Evolutionary conservation across 768 basidiomycete genomes (phyloP), one percentile per base, ranked within the genome.

Genomic region (Daedaleopsis nitida): DNA sequence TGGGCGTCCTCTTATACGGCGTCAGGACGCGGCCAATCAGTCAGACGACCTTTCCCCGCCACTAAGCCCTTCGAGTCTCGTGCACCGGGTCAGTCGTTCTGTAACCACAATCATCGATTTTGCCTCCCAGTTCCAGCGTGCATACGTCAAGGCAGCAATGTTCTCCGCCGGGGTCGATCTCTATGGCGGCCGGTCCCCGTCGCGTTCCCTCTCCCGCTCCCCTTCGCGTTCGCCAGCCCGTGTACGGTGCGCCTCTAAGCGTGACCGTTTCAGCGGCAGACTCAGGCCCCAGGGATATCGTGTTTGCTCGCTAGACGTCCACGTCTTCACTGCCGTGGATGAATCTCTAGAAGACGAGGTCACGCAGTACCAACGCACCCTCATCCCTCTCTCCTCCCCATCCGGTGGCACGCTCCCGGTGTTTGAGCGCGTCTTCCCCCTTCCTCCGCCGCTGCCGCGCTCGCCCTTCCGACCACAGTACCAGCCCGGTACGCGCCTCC

Each of bases 51-150:
- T 24, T 39, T 59, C 64, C 43, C 53, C 67, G 3, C 27, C 56
- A 50, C 42, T 39, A 12, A 14, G 42, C 24, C 24, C 62, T 17
- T 53, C 62, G 56, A 48, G 60, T 50, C 63, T 72, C 27, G 69
- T 66, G 19, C 54, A 63, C 24, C 77, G 70, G 27, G 71, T 79
- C 50, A 63, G 72, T 23, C 73, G 74, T 52, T 78, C 79, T 3
- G 75, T 79, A 14, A 60, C 71, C 19, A 76, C 75, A 50, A 70
- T 87, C 50, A 71, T 86, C 44, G 81, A 80, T 66, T 73, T 82
- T 0, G 87, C 85, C 8, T 80, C 79, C 59, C 80, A 80, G 12
- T 75, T 88, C 66, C 86, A 88, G 70, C 76, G 75, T 19, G 83
- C 81, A 38, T 88, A 86, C 64, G 79, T 87, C 60, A 73, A 76